Base-by-base conservation (phyloP, 2,329 filamentous ascomycete species). In the Pseudogymnoascus sp. region DNA sequence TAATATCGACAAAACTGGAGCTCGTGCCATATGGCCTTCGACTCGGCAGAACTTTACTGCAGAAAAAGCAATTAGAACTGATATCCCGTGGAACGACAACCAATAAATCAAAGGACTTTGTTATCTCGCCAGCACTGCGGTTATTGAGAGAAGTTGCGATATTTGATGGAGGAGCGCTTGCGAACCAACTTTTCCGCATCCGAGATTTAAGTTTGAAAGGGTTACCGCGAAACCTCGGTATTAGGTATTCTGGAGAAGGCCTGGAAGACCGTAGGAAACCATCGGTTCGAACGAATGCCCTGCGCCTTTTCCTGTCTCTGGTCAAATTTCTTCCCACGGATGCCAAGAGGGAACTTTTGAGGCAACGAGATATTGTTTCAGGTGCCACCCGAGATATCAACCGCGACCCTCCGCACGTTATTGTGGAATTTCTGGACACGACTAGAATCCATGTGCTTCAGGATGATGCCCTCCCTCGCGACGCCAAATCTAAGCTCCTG, bases 41-140 rank as follows among this genome's bases (percentile, higher is more conserved):
- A 30, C 80, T 99, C 57, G 91, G 90, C 72, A 89, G 90, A 66
- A 90, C 90, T 14, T 76, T 97, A 41, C 76, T 99, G 28, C 88
- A 91, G 68, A 88, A 88, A 65, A 83, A 87, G 25, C 90, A 96
- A 66, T 79, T 92, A 64, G 90, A 92, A 67, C 81, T 96, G 2
- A 76, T 97, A 22, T 86, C 90, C 32, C 86, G 87, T 63, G 91
- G 90, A 63, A 76, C 97, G 16, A 87, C 89, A 3, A 85, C 90
- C 0, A 87, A 89, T 22, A 92, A 91, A 73, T 81, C 85, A 57
- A 96, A 95, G 70, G 91, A 91, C 38, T 91, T 90, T 73, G 78
- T 97, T 62, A 92, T 97, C 63, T 94, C 91, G 2, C 93, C 94
- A 0, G 92, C 89, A 22, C 76, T 99, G 62, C 86, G 93, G 61